Conservation (phyloP, 2,329 filamentous ascomycete species). For the Hysterium pulicare region DNA sequence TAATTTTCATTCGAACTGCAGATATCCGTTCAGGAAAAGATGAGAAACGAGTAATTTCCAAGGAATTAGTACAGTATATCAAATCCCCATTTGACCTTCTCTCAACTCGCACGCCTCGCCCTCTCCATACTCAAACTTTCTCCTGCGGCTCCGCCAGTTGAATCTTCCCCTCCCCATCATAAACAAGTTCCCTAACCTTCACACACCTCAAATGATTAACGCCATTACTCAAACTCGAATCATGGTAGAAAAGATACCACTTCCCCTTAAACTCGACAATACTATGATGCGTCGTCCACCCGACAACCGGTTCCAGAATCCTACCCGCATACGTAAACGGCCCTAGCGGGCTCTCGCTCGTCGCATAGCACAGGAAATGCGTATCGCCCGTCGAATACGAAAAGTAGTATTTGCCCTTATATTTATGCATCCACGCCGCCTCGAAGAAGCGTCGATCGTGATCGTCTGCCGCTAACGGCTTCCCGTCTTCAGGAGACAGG, state of each 20-base stretch:
- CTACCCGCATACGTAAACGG: slow-evolving; percentile 70
- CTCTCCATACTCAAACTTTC: slow-evolving; percentile 13
- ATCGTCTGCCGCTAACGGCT: slow-evolving; percentile 62
- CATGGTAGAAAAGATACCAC: slow-evolving; percentile 77
- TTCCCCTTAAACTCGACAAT: slow-evolving; percentile 69
- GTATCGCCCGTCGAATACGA: slow-evolving; percentile 76
- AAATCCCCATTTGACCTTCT: no score
- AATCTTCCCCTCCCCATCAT: slow-evolving; percentile 64
- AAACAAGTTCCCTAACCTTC: slow-evolving; percentile 72
- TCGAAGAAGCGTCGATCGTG: slow-evolving; percentile 77
- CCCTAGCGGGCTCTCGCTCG: slow-evolving; percentile 61
- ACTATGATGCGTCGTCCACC: slow-evolving; percentile 80
- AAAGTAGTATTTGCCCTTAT: slow-evolving; percentile 67
- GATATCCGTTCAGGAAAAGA: no score
- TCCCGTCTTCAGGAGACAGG: slow-evolving; percentile 59
- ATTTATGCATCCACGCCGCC: slow-evolving; percentile 76
- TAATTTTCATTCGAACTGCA: no score
- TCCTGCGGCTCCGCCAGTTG: slow-evolving; percentile 32
- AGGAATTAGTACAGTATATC: no score
- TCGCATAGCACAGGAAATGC: slow-evolving; percentile 69
- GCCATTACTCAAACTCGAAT: slow-evolving; percentile 64
- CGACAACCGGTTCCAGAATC: slow-evolving; percentile 71
- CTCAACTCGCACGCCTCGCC: no score
- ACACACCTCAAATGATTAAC: slow-evolving; percentile 70
- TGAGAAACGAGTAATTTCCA: no score